Percentiles rank a stretch among this genome's conserved stretches.
Conservation (phyloP, 208 protist species). For the Strigomonas culicis region DNA sequence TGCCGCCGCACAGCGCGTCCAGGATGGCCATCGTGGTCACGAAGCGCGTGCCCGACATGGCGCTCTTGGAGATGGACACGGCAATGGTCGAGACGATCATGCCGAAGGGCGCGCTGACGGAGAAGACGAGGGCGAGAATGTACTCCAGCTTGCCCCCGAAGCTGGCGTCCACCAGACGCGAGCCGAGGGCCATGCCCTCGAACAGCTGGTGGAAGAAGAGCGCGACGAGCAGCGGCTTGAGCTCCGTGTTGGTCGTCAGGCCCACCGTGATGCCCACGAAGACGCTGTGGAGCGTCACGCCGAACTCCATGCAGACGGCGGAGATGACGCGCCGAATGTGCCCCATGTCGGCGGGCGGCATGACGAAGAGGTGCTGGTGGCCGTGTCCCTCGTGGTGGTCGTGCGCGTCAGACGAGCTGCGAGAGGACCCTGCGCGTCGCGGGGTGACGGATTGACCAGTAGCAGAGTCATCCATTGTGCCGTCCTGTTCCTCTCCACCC, state of each 20-base stretch:
- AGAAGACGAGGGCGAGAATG: constrained; percentile 38
- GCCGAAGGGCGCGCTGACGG: constrained; percentile 41
- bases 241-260: constrained; percentile 36
- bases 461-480: too few relatives aligned
- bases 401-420: too few relatives aligned
- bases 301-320: constrained; percentile 63
- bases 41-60: constrained; percentile 34
- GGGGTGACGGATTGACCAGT: too few relatives aligned
- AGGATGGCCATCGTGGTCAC: constrained; percentile 35
- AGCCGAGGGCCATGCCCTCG: constrained; percentile 64
- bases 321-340: constrained; percentile 25
- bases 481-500: constrained; percentile 4
- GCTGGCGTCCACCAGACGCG: constrained; percentile 51
- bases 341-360: constrained; percentile 17
- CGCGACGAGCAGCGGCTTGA: constrained; percentile 47
- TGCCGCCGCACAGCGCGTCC: constrained; percentile 58
- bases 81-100: constrained; percentile 26
- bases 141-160: constrained; percentile 33
- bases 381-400: constrained; percentile 18
- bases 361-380: constrained; percentile 26
- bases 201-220: constrained; percentile 72
- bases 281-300: constrained; percentile 62
- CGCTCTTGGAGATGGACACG: constrained; percentile 21
- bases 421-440: too few relatives aligned
- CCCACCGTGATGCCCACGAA: constrained; percentile 65